These are phyloP conservation scores for Piromyces sp. DNA, from an alignment of 192 early-diverging fungal species.

Conservation along the genomic window DNA sequence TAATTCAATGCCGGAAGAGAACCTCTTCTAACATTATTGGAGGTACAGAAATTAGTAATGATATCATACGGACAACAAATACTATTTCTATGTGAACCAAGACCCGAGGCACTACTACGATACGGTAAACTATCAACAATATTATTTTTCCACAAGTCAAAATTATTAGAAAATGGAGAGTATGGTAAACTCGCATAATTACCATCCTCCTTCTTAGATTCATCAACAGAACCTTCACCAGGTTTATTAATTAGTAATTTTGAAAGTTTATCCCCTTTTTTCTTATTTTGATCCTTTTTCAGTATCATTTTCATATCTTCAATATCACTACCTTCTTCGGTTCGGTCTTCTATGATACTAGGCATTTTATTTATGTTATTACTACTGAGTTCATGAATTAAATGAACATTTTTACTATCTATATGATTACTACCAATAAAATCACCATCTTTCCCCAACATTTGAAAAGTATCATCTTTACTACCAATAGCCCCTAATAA, in stretches of 20 bases:
- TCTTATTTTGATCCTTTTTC: not conserved
- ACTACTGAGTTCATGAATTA: not conserved
- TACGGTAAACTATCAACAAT: not conserved
- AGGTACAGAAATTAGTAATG: not conserved
- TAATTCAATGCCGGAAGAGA: not conserved
- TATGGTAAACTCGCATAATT: not conserved
- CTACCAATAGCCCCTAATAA: too few relatives aligned
- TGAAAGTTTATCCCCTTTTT: not conserved
- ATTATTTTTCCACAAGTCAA: not conserved
- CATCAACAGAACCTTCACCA: not conserved
- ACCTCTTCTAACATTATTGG: not conserved
- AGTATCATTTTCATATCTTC: not conserved
- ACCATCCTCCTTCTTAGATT: not conserved
- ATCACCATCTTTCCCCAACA: not conserved
- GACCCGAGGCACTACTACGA: not conserved
- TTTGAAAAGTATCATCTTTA: too few relatives aligned
- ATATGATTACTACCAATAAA: not conserved
- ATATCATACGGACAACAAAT: not conserved
- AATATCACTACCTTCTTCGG: not conserved
- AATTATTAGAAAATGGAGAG: not conserved
- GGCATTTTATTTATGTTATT: not conserved
- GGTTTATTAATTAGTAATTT: not conserved
- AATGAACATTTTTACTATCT: not conserved
- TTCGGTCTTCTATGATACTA: not conserved
- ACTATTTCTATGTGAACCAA: not conserved